A percentile compares a stretch with the other conserved stretches of the same genome.
Evolutionary conservation across 345 rosid species (phyloP).

Genomic region (Barbarea vulgaris): DNA sequence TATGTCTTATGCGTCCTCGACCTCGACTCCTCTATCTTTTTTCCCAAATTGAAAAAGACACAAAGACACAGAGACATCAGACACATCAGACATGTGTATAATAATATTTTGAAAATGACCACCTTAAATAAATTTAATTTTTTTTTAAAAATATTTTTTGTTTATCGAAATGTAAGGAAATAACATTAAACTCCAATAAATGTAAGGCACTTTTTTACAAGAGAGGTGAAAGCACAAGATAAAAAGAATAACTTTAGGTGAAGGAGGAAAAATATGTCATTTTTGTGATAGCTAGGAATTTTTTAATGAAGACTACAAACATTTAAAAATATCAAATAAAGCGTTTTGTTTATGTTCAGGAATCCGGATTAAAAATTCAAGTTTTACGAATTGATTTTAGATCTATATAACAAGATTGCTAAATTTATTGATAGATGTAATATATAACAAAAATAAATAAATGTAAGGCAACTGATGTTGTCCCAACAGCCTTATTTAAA

Average conservation of each 20-base stretch:
- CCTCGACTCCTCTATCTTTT: neutral
- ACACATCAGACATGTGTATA: neutral
- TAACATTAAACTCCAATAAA: neutral
- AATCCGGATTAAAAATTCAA: neutral
- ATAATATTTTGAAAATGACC: constrained; percentile 21
- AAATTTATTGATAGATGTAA: neutral
- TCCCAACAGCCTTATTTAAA: neutral
- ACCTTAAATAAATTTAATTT: constrained; percentile 15
- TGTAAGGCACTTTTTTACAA: neutral
- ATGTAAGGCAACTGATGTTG: neutral
- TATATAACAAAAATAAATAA: neutral
- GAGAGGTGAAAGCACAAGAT: neutral
- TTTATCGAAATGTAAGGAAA: neutral
- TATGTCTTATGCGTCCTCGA: constrained; percentile 13
- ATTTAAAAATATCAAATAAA: neutral
- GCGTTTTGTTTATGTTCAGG: neutral
- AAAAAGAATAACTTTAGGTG: neutral
- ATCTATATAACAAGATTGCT: neutral
- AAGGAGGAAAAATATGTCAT: neutral
- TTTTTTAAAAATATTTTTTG: no score
- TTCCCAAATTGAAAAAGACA: neutral
- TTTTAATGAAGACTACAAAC: neutral
- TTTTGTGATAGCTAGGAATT: neutral
- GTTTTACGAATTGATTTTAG: neutral
- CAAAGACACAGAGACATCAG: neutral